These are phyloP conservation scores for Oryza nivara DNA, from an alignment of 176 grass and related monocot genomes.

Conservation along the genomic window DNA sequence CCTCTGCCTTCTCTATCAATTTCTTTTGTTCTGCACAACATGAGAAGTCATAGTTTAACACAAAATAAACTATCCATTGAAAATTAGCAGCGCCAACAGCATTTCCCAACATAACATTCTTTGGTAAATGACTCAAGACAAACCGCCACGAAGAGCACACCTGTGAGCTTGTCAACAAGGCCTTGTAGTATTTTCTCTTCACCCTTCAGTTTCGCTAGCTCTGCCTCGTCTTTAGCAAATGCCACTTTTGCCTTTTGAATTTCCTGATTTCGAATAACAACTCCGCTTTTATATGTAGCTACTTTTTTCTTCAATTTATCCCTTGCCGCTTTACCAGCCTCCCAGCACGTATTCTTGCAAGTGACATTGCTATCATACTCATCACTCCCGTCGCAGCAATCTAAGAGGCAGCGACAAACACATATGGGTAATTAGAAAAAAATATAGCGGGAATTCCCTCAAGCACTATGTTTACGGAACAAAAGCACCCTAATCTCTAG, in stretches of 20 bases:
- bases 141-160: conserved; percentile 40
- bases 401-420: conserved; percentile 38
- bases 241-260: conserved; percentile 79
- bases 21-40: conserved; percentile 80
- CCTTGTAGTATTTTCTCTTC: conserved; percentile 89
- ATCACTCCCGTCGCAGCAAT: conserved; percentile 98
- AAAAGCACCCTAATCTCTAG: background rate
- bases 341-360: conserved; percentile 96
- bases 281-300: conserved; percentile 75
- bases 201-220: conserved; percentile 71
- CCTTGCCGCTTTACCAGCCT: conserved; percentile 90
- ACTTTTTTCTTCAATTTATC: conserved; percentile 93
- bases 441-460: background rate
- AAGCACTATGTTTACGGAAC: background rate
- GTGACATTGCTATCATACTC: conserved; percentile 75
- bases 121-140: background rate
- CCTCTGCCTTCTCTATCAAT: conserved; percentile 88
- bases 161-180: conserved; percentile 90
- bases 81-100: conserved; percentile 1
- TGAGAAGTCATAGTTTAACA: conserved; percentile 12
- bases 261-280: conserved; percentile 75
- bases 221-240: conserved; percentile 80
- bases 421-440: background rate
- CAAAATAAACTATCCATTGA: background rate
- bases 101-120: conserved; percentile 26